Base-by-base conservation (phyloP, 495 filamentous ascomycete genomes). In the Bacidia rubella region DNA sequence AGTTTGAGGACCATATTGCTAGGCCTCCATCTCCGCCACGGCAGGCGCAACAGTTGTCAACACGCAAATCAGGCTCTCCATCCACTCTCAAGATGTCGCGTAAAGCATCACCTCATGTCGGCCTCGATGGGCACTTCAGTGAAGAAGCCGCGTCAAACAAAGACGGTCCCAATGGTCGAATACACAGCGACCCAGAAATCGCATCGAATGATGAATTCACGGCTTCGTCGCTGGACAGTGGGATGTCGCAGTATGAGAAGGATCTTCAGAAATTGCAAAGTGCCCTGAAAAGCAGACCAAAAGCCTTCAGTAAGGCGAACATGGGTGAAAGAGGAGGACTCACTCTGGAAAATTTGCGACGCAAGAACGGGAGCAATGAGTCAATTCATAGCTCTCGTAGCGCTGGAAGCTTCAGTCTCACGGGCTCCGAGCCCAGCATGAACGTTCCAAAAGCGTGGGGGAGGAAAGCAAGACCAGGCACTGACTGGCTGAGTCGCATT, bases 361-460 rank as follows among this genome's bases (percentile, higher is more conserved):
- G 73, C n/a, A 66, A 71, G 15, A 60, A 56, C 17, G 49, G 52
- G 41, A 58, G 57, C 17, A 60, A 54, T 25, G 60, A 60, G 22
- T 62, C 57, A 32, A 23, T 60, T 19, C 38, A 63, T 63, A 50
- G 67, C 66, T 39, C 49, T 20, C 32, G 49, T 49, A 55, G 55
- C 22, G 49, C 49, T 60, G 54, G 54, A 49, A 68, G 57, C 60
- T 64, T 52, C 51, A 70, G 62, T 57, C 64, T 65, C 25, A 63
- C 65, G 27, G 62, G 59, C 2, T 65, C 64, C 44, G 71, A 76
- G 41, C 75, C 76, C 23, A 70, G 74, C 1, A 51, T 82, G 32
- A 77, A 78, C 32, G 52, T 76, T 24, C 82, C 81, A 26, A 61
- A 61, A 48, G 70, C 65, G 21, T 86, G 82, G 82, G 80, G 78